Base-by-base conservation (phyloP, 192 early-diverging fungal genomes). In the Backusella tarrabulga region DNA sequence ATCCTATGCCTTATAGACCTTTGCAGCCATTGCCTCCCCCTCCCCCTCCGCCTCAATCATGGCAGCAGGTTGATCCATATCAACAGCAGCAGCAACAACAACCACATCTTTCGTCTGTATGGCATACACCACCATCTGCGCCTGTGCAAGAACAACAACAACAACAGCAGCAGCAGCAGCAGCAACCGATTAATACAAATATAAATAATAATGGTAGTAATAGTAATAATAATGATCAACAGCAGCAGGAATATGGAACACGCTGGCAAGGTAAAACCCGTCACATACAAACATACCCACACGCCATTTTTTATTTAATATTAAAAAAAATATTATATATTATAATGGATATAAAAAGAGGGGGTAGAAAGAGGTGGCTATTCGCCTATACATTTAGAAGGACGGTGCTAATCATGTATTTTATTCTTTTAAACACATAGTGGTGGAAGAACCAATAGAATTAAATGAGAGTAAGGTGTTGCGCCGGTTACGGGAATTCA, bases 401-500 rank as follows among this genome's bases (percentile, higher is more conserved):
- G 9, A 67, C 32, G 4, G 26, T 34, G 14, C 26, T 67, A 67
- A 67, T 34, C 29, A 67, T 67, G 23, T 67, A 50, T 50, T 50
- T 7, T 50, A n/a, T 50, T 50, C 19, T 21, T 50, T 50, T 21
- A 50, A 50, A 34, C 26, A 72, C 3, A 41, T 26, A 70, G 36
- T 34, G 69, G 41, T 69, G 34, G 77, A 74, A 38, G 71, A 68
- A 77, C 38, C 68, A 41, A 72, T 67, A 42, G 50, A 79, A 40
- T 15, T 50, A 19, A 52, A 73, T 50, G 71, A 79, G 40, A 60
- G 46, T 17, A 79, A 79, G 38, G 50, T 79, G 50, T 70, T 75
- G 11, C 41, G 73, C 9, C 42, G 67, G 26, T 54, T 79, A 66
- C 78, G 73, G 34, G 78, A 75, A 75, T 79, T 75, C 78, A 79